phyloP scores from a whole-genome alignment of 2,329 filamentous ascomycete species.

The Diplodia corticola region DNA sequence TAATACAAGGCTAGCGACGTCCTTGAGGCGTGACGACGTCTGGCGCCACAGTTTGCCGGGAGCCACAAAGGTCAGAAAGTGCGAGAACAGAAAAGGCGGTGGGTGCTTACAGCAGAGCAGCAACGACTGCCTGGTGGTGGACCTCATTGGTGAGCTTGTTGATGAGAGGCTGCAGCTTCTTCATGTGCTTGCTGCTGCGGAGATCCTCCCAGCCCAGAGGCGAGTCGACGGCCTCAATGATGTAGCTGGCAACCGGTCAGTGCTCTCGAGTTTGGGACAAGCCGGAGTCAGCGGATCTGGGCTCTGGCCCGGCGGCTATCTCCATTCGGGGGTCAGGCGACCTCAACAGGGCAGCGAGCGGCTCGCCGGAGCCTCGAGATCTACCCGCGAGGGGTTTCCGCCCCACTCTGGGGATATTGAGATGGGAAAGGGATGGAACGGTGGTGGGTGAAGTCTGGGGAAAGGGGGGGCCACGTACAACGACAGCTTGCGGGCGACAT shows the following conservation, averaged over 20 bases:
- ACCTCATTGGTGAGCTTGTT: constrained; percentile 63
- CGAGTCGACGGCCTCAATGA: constrained; percentile 59
- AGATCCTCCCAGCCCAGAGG: constrained; percentile 74
- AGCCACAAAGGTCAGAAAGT: background rate
- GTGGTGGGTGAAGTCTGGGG: constrained; percentile 2
- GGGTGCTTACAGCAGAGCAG: constrained; percentile 66
- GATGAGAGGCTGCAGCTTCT: constrained; percentile 60
- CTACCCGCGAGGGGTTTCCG: constrained; percentile 3
- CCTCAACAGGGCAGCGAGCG: constrained; percentile 15
- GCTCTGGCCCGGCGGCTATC: constrained; percentile 9
- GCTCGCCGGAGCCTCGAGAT: constrained; percentile 15
- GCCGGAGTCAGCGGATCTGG: constrained; percentile 1
- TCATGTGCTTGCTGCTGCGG: constrained; percentile 63
- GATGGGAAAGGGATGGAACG: constrained; percentile 4
- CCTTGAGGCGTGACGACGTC: background rate
- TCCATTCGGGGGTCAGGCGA: constrained; percentile 16
- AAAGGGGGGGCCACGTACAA: constrained; percentile 44
- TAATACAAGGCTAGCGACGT: background rate
- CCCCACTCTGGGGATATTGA: constrained; percentile 28
- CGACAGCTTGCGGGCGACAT: constrained; percentile 67
- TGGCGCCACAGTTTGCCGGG: background rate
- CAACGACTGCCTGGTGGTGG: constrained; percentile 69
- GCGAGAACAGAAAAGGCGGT: too few species aligned
- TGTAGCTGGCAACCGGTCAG: constrained; percentile 33
- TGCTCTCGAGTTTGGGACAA: constrained; percentile 12